Percentiles rank a stretch among this genome's conserved stretches.
These are phyloP conservation scores for Zygosaccharomyces pseudobailii DNA, from an alignment of 1,139 yeast species.

Conservation along the genomic window DNA sequence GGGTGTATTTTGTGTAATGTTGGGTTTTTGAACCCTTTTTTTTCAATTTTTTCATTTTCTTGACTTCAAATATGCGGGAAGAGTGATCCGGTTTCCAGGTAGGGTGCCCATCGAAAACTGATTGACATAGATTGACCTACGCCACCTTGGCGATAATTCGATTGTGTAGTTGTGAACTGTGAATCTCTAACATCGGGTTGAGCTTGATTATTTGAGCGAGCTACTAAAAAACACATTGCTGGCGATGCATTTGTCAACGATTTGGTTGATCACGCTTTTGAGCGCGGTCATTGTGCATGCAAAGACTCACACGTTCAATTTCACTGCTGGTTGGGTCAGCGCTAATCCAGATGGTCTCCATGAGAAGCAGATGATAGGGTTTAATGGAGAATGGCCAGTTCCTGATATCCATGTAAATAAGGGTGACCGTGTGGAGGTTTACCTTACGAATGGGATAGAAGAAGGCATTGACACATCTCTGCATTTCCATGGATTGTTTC, in stretches of 20 bases:
- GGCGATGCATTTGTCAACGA: background rate
- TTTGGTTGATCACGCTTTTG: slow-evolving; percentile 4
- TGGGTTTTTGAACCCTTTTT: background rate
- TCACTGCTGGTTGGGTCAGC: slow-evolving; percentile 49
- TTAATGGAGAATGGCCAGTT: slow-evolving; percentile 69
- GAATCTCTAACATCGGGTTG: too few species aligned
- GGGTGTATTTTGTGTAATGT: background rate
- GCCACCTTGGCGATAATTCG: background rate
- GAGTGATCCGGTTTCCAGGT: background rate
- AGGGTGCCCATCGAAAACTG: background rate
- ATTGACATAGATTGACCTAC: background rate
- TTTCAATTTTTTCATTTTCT: background rate
- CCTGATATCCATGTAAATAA: slow-evolving; percentile 62
- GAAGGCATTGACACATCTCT: slow-evolving; percentile 47
- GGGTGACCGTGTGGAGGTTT: slow-evolving; percentile 57
- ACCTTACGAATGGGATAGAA: slow-evolving; percentile 55
- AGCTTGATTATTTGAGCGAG: too few species aligned
- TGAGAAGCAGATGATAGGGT: slow-evolving; percentile 53
- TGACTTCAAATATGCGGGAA: background rate
- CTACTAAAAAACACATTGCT: background rate
- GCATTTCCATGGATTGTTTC: slow-evolving; percentile 76
- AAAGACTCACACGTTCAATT: slow-evolving; percentile 49
- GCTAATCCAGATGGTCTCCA: slow-evolving; percentile 62
- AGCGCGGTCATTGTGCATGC: slow-evolving; percentile 27
- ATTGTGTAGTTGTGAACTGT: too few species aligned